Base-by-base conservation (phyloP, 805 yeast genomes). In the Candida yuanshanica region DNA sequence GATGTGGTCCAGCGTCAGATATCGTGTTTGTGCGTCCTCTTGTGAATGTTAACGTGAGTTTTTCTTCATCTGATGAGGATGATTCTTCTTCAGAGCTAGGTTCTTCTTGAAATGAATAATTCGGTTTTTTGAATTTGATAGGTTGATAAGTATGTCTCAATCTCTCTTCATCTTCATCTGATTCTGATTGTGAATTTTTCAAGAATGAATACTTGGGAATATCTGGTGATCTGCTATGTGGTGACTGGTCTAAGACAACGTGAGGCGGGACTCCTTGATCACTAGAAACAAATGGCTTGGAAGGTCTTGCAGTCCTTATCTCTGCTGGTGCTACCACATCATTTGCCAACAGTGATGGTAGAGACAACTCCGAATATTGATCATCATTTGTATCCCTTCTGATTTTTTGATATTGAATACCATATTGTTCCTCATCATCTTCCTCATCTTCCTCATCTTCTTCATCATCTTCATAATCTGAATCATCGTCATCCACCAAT, bases 141-240 rank as follows among this genome's bases (percentile, higher is more conserved):
- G 20, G 33, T 14, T 18, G 12, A 5, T 7, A 14, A 20, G 37
- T 14, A 5, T 12, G 22, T 11, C 31, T 2, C 9, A 36, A 40
- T 11, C 25, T 31, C 2, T 39, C 46, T 10, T 31, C 20, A 17
- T 36, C 44, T 4, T 39, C 36, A 21, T 37, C 42, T 10, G 43
- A 37, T 11, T 42, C 45, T 18, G 45, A 42, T 3, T 47, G 49
- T 13, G 55, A 49, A 7, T 42, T 44, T 9, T 48, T 56, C 32
- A 55, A 52, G 40, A 55, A 52, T 33, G 58, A 49, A 29, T 56
- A 55, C 37, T 49, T 53, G 12, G 59, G 57, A 13, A 44, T 44
- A 20, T 33, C 43, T 29, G 39, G 40, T 4, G 37, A 38, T 33
- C 33, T 39, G 20, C 25, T 32, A n/a, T 17, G 18, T 20, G 31